Evolutionary conservation across 2,329 filamentous ascomycete genomes (phyloP).

Genomic region (Trichoderma sp.): DNA sequence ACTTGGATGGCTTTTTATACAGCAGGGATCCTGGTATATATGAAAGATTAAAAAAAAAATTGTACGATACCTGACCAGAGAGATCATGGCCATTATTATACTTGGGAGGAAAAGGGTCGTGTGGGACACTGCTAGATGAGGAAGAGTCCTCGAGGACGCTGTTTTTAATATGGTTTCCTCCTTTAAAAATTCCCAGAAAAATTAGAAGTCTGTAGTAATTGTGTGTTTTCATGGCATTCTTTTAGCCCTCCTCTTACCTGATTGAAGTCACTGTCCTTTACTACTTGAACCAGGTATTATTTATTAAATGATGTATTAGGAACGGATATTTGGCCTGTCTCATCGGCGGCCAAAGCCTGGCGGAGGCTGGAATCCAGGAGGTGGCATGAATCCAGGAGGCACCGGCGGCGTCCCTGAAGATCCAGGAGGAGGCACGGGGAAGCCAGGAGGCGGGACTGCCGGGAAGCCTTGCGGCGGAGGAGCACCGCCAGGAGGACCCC

Average conservation of each 20-base stretch:
- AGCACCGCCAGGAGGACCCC: conserved; percentile 38
- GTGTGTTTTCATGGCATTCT: not conserved
- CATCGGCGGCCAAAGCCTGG: conserved; percentile 45
- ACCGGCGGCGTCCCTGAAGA: conserved; percentile 39
- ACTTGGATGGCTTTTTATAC: conserved; percentile 19
- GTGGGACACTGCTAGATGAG: conserved; percentile 5
- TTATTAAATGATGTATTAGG: not conserved
- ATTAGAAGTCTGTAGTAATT: conserved; percentile 11
- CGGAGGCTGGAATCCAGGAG: conserved; percentile 49
- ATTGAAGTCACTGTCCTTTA: not conserved
- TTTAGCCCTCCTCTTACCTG: conserved; percentile 11
- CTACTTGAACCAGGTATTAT: not conserved
- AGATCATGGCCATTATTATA: conserved; percentile 21
- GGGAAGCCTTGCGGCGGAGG: conserved; percentile 44
- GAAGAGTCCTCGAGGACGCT: conserved; percentile 12
- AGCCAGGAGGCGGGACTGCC: conserved; percentile 41
- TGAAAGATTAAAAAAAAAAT: conserved; percentile 1
- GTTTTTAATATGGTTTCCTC: not conserved
- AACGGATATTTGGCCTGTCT: conserved; percentile 11
- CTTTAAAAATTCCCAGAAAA: not conserved
- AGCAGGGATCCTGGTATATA: conserved; percentile 23
- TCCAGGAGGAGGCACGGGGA: conserved; percentile 40
- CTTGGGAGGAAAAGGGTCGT: not conserved
- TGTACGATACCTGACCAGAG: conserved; percentile 32
- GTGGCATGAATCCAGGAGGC: conserved; percentile 45